phyloP scores from a whole-genome alignment of 2,329 filamentous ascomycete species.

The Trichoderma sp. region DNA sequence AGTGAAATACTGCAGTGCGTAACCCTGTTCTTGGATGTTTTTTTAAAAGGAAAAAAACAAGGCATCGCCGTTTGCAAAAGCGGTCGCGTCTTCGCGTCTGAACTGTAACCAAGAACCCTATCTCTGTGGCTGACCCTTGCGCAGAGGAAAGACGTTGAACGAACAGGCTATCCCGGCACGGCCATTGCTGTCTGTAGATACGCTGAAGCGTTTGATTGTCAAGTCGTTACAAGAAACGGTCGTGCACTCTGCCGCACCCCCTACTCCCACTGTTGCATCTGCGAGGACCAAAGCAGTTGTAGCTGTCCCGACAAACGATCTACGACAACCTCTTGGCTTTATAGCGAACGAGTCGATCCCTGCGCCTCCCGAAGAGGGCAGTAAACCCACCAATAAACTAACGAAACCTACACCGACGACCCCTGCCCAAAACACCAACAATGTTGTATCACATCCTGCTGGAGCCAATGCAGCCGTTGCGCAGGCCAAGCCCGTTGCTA shows the following conservation, averaged over 20 bases:
- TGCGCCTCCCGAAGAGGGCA: neutral
- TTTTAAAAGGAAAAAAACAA: constrained; percentile 20
- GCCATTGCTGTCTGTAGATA: constrained; percentile 44
- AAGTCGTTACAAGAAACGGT: constrained; percentile 28
- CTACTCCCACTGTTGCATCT: constrained; percentile 17
- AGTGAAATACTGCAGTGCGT: constrained; percentile 61
- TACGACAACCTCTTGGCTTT: constrained; percentile 18
- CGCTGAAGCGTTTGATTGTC: constrained; percentile 38
- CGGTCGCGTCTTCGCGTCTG: constrained; percentile 17
- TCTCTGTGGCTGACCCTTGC: constrained; percentile 25
- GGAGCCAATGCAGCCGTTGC: neutral
- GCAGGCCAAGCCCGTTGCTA: neutral
- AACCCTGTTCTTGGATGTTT: constrained; percentile 2
- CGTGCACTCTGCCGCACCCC: constrained; percentile 16
- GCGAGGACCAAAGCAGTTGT: constrained; percentile 19
- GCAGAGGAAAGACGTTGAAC: constrained; percentile 44
- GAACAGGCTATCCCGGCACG: constrained; percentile 52
- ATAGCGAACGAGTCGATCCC: neutral
- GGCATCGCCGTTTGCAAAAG: neutral
- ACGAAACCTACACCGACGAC: neutral
- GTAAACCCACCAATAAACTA: neutral
- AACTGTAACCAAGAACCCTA: neutral
- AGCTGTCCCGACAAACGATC: constrained; percentile 19
- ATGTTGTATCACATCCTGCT: neutral
- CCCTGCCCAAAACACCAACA: neutral